phyloP scores from a whole-genome alignment of 441 rosid species.

The Gossypium schwendimanii region DNA sequence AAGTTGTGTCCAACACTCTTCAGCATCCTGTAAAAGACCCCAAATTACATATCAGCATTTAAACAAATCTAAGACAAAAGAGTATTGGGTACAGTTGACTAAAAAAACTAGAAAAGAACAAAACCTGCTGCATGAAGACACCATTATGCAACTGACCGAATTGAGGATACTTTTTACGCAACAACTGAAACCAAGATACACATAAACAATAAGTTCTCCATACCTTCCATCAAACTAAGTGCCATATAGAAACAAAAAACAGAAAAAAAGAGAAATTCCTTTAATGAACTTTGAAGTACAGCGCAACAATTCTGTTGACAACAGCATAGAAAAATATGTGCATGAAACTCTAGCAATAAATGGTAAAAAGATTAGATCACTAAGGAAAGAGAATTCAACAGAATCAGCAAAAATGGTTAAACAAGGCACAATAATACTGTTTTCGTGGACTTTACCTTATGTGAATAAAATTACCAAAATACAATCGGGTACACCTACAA shows the following conservation, averaged over 20 bases:
- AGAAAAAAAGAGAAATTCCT: background rate
- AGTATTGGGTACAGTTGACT: background rate
- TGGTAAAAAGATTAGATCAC: background rate
- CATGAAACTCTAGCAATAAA: background rate
- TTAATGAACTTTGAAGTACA: background rate
- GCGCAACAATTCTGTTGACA: background rate
- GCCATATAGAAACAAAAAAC: background rate
- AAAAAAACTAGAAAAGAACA: conserved; percentile 13
- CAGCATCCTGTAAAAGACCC: conserved; percentile 67
- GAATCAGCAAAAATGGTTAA: background rate
- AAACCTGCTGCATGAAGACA: conserved; percentile 95
- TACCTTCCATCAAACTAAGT: background rate
- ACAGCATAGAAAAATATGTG: background rate
- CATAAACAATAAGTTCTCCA: background rate
- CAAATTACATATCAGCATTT: conserved; percentile 18
- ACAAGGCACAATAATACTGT: background rate
- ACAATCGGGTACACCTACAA: background rate
- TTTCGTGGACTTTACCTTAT: background rate
- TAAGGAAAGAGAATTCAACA: background rate
- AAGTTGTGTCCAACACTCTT: conserved; percentile 95
- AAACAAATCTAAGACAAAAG: conserved; percentile 7
- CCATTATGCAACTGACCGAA: conserved; percentile 93
- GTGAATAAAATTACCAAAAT: background rate
- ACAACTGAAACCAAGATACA: conserved; percentile 37
- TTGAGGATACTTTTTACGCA: conserved; percentile 92